phyloP scores from a whole-genome alignment of 2,329 filamentous ascomycete species.

The Penicillium palitans region DNA sequence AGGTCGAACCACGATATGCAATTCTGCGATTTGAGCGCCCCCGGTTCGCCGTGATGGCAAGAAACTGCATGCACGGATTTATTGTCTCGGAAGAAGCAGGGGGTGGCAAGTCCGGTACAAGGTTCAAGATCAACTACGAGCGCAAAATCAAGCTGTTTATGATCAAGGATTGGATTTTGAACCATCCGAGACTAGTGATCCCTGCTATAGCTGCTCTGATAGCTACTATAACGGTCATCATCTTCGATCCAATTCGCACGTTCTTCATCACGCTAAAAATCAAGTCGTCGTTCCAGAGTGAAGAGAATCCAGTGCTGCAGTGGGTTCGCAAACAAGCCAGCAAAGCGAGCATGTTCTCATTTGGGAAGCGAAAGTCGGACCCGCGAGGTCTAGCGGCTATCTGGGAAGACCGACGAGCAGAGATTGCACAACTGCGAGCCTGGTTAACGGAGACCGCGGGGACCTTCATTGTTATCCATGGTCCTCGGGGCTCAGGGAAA shows the following conservation, averaged over 20 bases:
- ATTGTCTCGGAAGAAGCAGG: slow-evolving; percentile 67
- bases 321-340: slow-evolving; percentile 72
- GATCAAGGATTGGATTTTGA: slow-evolving; percentile 83
- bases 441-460: slow-evolving; percentile 88
- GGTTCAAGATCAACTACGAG: slow-evolving; percentile 81
- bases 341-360: slow-evolving; percentile 48
- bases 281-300: slow-evolving; percentile 71
- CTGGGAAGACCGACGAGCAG: slow-evolving; percentile 80
- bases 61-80: slow-evolving; percentile 89
- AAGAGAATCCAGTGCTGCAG: slow-evolving; percentile 70
- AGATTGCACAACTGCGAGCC: slow-evolving; percentile 77
- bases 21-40: slow-evolving; percentile 73
- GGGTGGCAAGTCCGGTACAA: slow-evolving; percentile 73
- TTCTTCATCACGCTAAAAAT: slow-evolving; percentile 91
- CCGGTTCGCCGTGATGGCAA: slow-evolving; percentile 79
- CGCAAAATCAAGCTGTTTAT: slow-evolving; percentile 72
- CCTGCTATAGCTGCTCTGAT: slow-evolving; percentile 77
- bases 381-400: slow-evolving; percentile 73
- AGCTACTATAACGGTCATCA: slow-evolving; percentile 76
- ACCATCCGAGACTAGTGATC: slow-evolving; percentile 83
- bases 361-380: slow-evolving; percentile 53
- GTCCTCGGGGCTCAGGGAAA: slow-evolving; percentile 88
- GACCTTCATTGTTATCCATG: slow-evolving; percentile 92
- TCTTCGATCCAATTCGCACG: slow-evolving; percentile 92
- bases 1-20: slow-evolving; percentile 77